Conservation (phyloP, 192 early-diverging fungal species). For the Coemansia biformis region DNA sequence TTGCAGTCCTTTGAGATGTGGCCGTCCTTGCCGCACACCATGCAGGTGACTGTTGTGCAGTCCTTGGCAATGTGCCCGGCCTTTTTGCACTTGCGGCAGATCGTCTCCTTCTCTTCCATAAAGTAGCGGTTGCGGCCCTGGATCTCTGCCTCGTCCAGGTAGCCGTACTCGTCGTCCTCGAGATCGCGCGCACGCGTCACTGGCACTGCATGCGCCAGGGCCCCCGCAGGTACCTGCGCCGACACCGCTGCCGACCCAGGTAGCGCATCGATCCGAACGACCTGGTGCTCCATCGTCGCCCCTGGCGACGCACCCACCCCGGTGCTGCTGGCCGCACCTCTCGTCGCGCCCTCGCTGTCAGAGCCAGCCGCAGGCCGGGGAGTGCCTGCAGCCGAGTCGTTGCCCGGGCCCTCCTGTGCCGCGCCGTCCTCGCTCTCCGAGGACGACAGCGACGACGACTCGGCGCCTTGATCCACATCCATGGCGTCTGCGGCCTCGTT, state of each 20-base stretch:
- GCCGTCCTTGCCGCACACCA: conserved; percentile 33
- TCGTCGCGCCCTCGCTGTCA: too few species aligned
- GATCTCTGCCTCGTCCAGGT: conserved; percentile 47
- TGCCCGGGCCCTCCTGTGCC: too few species aligned
- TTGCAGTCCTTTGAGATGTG: conserved; percentile 38
- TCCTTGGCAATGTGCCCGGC: conserved; percentile 40
- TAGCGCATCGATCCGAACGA: conserved; percentile 24
- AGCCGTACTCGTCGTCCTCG: conserved; percentile 34
- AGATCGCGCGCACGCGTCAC: conserved; percentile 2
- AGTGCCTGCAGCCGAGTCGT: too few species aligned
- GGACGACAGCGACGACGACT: too few species aligned
- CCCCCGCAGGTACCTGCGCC: not conserved
- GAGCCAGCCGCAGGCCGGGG: too few species aligned
- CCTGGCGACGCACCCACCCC: not conserved
- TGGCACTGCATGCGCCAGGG: conserved; percentile 6
- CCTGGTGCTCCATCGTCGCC: conserved; percentile 23
- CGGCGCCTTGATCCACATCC: not conserved
- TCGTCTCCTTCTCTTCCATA: conserved; percentile 45
- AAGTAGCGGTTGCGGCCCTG: conserved; percentile 48
- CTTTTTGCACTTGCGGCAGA: conserved; percentile 34
- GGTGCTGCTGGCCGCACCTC: too few species aligned
- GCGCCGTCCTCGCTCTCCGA: too few species aligned
- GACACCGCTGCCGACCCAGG: conserved; percentile 6
- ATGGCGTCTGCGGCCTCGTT: not conserved
- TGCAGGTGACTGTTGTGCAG: conserved; percentile 33